Evolutionary conservation across 2,329 filamentous ascomycete species (phyloP), one percentile per base, ranked within the genome.

Genomic region (Pyricularia pennisetigena): DNA sequence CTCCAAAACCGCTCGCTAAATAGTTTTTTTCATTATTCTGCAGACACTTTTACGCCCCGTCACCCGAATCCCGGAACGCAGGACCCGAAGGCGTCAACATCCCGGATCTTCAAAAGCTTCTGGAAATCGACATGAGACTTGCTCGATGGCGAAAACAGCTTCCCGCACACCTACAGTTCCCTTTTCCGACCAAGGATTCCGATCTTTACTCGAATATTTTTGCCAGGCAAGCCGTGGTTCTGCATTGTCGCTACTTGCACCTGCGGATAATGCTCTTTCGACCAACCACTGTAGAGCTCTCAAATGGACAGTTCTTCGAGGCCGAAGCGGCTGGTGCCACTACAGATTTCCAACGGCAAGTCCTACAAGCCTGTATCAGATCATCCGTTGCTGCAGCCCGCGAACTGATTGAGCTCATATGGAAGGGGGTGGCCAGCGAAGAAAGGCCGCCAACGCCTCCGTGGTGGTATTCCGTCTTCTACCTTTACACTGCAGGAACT

Each of bases 231-330:
- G 66, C 66, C 6, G 61, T 49, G n/a, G 62, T 61, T 12, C 28
- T 67, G 23, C 61, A 64, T 12, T 61, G 66, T 16, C 61, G 66
- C 1, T 67, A 67, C 24, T 61, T 67, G 0, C 66, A 67, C 61
- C 66, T 67, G 6, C 66, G 66, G 1, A 67, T 67, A n/a, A 32
- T 67, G n/a, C 66, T 67, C 4, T 67, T 67, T 57, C 57, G 66
- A 20, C 66, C 66, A 2, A 67, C 66, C 2, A 67, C 66, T 2
- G 59, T 67, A n/a, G 61, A 63, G 30, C 59, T 67, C 5, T 62
- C 66, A 14, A 49, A 61, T 2, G 61, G 57, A 12, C 29, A 30
- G 20, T 62, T 67, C 59, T 41, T 67, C 8, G 54, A 67, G 12
- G 57, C 66, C 14, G 66, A 62, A 28, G 57, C 57, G 20, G 61